A percentile compares a stretch with the other conserved stretches of the same genome.
These are phyloP conservation scores for Blepharisma japonicum DNA, from an alignment of 73 alveolate species.

Conservation along the genomic window DNA sequence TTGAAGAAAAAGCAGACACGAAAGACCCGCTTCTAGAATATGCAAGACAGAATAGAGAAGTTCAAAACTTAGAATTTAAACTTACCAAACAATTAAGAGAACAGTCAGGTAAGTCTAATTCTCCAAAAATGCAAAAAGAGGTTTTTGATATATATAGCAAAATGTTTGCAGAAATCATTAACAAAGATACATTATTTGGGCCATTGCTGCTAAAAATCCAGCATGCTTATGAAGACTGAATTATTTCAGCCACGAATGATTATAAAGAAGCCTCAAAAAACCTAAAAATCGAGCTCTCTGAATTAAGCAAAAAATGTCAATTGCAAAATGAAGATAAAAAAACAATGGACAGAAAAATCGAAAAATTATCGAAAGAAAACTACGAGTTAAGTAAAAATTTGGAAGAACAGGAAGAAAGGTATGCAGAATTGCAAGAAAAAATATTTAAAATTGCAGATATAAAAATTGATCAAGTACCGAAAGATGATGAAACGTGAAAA, in stretches of 20 bases:
- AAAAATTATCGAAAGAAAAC: not conserved
- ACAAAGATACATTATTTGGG: not conserved
- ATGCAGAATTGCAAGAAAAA: not conserved
- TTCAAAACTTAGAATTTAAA: too few species aligned
- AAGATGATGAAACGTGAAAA: constrained; percentile 10
- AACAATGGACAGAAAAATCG: not conserved
- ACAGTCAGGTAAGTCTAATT: not conserved
- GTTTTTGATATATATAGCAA: not conserved
- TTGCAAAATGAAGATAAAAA: not conserved
- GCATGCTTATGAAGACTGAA: constrained; percentile 3
- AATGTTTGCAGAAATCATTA: constrained; percentile 16
- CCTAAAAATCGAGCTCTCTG: not conserved
- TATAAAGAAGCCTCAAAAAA: not conserved
- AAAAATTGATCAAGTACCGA: not conserved
- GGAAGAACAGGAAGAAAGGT: not conserved
- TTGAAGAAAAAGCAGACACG: too few species aligned
- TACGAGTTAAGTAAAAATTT: not conserved
- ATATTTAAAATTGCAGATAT: not conserved
- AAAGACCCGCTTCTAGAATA: too few species aligned
- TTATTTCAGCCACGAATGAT: not conserved
- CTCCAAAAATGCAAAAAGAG: not conserved
- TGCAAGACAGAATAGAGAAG: too few species aligned
- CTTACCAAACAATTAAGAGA: not conserved
- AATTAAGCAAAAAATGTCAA: not conserved
- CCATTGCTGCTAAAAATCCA: not conserved